Percentiles rank a stretch among this genome's conserved stretches.
phyloP scores from a whole-genome alignment of 768 basidiomycete genomes.

The Trametes cubensis region DNA sequence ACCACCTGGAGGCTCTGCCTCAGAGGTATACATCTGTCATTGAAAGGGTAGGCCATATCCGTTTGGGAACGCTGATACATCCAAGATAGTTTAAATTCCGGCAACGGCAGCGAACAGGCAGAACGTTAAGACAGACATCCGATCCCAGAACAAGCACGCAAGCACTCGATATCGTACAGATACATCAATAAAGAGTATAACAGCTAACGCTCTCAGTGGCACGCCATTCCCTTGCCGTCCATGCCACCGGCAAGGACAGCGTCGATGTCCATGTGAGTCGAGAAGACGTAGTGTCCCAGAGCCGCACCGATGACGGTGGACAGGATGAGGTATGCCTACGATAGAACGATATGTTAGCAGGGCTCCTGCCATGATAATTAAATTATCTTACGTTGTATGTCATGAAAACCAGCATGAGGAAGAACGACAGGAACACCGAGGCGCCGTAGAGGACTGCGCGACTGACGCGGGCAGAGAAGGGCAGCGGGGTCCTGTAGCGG shows the following conservation, averaged over 20 bases:
- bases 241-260: constrained; percentile 49
- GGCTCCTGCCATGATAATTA: neutral
- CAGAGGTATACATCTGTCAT: neutral
- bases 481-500: constrained; percentile 50
- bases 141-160: neutral
- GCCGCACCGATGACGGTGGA: constrained; percentile 84
- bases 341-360: neutral
- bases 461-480: constrained; percentile 50
- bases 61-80: too few species aligned
- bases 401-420: constrained; percentile 96
- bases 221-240: constrained; percentile 68
- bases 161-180: constrained; percentile 17
- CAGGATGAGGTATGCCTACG: constrained; percentile 81
- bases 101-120: too few species aligned
- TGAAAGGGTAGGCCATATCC: too few species aligned
- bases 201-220: constrained; percentile 53
- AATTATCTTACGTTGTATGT: constrained; percentile 80
- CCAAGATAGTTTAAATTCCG: too few species aligned
- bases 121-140: neutral
- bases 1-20: neutral
- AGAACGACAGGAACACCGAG: constrained; percentile 79
- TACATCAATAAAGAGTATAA: neutral
- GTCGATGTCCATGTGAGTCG: constrained; percentile 63
- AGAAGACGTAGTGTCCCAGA: constrained; percentile 80
- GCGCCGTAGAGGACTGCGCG: constrained; percentile 75